A percentile compares a stretch with the other conserved stretches of the same genome.
These are phyloP conservation scores for Exophiala sp. DNA, from an alignment of 2,329 filamentous ascomycete genomes.

Conservation along the genomic window DNA sequence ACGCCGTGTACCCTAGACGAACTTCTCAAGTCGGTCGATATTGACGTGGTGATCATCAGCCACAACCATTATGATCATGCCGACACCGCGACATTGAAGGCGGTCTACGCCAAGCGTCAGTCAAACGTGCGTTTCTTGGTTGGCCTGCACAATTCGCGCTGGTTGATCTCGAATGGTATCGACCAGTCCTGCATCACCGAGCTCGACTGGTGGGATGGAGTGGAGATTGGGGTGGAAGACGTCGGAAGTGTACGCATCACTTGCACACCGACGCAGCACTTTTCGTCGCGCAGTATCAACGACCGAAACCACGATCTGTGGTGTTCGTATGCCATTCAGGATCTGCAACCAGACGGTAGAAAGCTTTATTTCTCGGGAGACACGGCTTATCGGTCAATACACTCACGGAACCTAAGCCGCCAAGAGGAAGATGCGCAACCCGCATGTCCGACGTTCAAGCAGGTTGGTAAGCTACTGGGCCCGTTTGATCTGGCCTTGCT, in stretches of 20 bases:
- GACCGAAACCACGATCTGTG: constrained; percentile 44
- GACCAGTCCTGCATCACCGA: constrained; percentile 42
- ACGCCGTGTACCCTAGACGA: constrained; percentile 50
- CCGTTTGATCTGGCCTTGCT: constrained; percentile 50
- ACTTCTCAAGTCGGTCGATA: constrained; percentile 39
- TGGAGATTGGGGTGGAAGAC: constrained; percentile 34
- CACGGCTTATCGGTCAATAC: constrained; percentile 44
- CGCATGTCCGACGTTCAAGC: constrained; percentile 47
- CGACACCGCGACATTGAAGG: constrained; percentile 45
- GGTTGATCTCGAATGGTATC: constrained; percentile 32
- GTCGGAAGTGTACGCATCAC: constrained; percentile 40
- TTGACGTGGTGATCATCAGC: constrained; percentile 52
- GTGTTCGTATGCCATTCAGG: constrained; percentile 47
- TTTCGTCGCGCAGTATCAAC: constrained; percentile 41
- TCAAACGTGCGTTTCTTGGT: constrained; percentile 46
- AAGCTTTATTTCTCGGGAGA: constrained; percentile 45
- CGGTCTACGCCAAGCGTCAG: constrained; percentile 39
- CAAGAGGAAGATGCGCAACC: constrained; percentile 34
- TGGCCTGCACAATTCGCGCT: constrained; percentile 34
- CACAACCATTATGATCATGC: constrained; percentile 59
- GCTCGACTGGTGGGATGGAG: constrained; percentile 50
- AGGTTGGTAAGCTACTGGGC: constrained; percentile 46
- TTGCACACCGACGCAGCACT: constrained; percentile 49
- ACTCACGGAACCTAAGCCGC: constrained; percentile 23
- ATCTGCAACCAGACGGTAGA: constrained; percentile 12